Percentiles rank a stretch among this genome's conserved stretches.
These are phyloP conservation scores for Gentiana dahurica DNA, from an alignment of 257 asterid species.

Conservation along the genomic window DNA sequence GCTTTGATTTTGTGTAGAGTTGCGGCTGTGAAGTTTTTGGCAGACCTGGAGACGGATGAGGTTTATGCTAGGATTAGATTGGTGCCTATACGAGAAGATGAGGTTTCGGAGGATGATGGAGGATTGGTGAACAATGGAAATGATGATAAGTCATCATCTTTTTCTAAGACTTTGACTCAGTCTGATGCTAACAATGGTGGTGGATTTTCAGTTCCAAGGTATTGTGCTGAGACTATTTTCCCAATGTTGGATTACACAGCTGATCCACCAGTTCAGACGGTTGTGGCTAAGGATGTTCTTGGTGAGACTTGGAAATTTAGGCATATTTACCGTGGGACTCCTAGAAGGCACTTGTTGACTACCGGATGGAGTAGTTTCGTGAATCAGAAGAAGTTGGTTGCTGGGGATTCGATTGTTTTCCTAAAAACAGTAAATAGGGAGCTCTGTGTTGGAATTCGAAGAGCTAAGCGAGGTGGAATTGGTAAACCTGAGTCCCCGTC, in stretches of 20 bases:
- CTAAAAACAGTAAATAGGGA: slow-evolving; percentile 41
- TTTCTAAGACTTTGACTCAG: slow-evolving; percentile 28
- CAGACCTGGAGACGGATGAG: slow-evolving; percentile 40
- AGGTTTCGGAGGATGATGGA: slow-evolving; percentile 12
- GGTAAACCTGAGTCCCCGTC: slow-evolving; percentile 31
- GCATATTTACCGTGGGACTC: slow-evolving; percentile 60
- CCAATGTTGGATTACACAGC: slow-evolving; percentile 20
- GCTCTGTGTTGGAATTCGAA: slow-evolving; percentile 47
- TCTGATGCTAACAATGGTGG: slow-evolving; percentile 37
- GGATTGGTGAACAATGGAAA: slow-evolving; percentile 6
- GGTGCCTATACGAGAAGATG: slow-evolving; percentile 14
- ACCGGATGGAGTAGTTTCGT: slow-evolving; percentile 76
- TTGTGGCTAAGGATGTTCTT: slow-evolving; percentile 29
- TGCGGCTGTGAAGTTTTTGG: slow-evolving; percentile 36
- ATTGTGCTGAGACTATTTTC: slow-evolving; percentile 29
- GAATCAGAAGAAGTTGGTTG: slow-evolving; percentile 56
- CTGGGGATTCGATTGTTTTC: slow-evolving; percentile 64
- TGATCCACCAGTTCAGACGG: slow-evolving; percentile 28
- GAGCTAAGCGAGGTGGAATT: slow-evolving; percentile 43
- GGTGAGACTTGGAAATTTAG: slow-evolving; percentile 56
- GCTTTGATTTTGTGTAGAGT: slow-evolving; percentile 50
- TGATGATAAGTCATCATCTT: slow-evolving; percentile 23
- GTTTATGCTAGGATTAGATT: slow-evolving; percentile 22
- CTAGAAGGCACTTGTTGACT: slow-evolving; percentile 58
- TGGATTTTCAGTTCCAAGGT: slow-evolving; percentile 30